Conservation (phyloP, 306 rosid genomes). For the Trifolium fragiferum region DNA sequence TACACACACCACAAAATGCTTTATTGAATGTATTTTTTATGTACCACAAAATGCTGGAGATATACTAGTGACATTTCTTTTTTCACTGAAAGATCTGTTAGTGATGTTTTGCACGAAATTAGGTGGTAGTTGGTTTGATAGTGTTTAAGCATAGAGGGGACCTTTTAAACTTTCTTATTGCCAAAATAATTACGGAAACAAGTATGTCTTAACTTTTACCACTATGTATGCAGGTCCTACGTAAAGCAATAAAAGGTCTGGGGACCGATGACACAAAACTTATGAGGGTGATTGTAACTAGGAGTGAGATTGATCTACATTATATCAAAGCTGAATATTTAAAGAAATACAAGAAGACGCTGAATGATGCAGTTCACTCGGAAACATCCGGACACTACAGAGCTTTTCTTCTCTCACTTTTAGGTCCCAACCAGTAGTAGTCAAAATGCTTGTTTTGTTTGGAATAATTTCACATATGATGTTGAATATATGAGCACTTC, state of each 20-base stretch:
- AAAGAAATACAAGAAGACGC: slow-evolving; percentile 63
- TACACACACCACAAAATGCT: background rate
- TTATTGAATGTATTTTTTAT: background rate
- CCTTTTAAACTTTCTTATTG: background rate
- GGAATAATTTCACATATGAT: slow-evolving; percentile 22
- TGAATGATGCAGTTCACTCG: slow-evolving; percentile 76
- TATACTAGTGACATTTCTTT: background rate
- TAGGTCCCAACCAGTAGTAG: slow-evolving; percentile 63
- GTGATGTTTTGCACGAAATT: slow-evolving; percentile 5
- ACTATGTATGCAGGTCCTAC: slow-evolving; percentile 56
- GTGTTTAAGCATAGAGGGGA: slow-evolving; percentile 11
- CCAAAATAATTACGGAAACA: slow-evolving; percentile 4
- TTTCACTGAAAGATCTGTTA: slow-evolving; percentile 9
- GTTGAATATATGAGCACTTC: slow-evolving; percentile 7
- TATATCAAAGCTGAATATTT: slow-evolving; percentile 70
- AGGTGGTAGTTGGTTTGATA: slow-evolving; percentile 29
- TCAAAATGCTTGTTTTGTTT: slow-evolving; percentile 13
- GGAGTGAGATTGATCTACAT: slow-evolving; percentile 74
- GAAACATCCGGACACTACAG: slow-evolving; percentile 80
- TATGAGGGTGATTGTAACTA: slow-evolving; percentile 68
- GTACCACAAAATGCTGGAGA: slow-evolving; percentile 1
- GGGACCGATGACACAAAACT: slow-evolving; percentile 73
- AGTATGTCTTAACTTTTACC: slow-evolving; percentile 28
- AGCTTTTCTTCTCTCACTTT: slow-evolving; percentile 68
- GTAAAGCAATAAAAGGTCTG: slow-evolving; percentile 76